phyloP scores from a whole-genome alignment of 2,329 filamentous ascomycete species.

The Westerdykella aurantiaca region DNA sequence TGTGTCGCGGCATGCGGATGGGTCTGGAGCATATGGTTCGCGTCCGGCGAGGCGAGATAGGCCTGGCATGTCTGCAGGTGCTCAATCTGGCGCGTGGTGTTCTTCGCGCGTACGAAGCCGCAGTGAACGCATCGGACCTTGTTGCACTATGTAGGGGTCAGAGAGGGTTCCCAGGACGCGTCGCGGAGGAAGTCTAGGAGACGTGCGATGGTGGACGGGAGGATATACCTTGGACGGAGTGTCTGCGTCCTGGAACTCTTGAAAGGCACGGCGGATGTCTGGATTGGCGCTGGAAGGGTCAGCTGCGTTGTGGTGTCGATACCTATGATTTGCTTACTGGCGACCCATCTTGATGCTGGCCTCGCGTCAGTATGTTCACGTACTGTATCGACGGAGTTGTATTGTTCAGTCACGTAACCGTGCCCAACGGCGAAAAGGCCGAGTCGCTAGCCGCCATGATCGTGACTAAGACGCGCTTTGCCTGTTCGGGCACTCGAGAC shows the following conservation, averaged over 20 bases:
- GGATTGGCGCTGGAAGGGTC: conserved; percentile 35
- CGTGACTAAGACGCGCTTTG: conserved; percentile 3
- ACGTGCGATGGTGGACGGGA: not conserved
- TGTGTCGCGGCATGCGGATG: not conserved
- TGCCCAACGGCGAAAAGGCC: not conserved
- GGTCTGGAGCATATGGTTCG: conserved; percentile 7
- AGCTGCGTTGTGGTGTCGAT: conserved; percentile 5
- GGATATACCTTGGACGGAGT: conserved; percentile 36
- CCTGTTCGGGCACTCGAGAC: not conserved
- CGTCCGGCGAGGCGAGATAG: conserved; percentile 43
- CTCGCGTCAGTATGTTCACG: conserved; percentile 4
- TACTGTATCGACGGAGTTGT: conserved; percentile 12
- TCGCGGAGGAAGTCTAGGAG: not conserved
- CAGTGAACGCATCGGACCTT: conserved; percentile 47
- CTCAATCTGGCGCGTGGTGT: conserved; percentile 48
- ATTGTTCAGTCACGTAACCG: conserved; percentile 10
- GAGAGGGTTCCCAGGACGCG: not conserved
- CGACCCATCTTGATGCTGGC: not conserved
- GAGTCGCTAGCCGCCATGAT: not conserved
- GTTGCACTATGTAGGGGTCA: conserved; percentile 35
- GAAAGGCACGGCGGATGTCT: conserved; percentile 38
- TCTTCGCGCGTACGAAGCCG: conserved; percentile 47
- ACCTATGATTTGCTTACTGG: not conserved
- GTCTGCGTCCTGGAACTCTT: conserved; percentile 39
- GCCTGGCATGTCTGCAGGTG: conserved; percentile 44